phyloP scores from a whole-genome alignment of 306 rosid species.

The Ceratonia siliqua region DNA sequence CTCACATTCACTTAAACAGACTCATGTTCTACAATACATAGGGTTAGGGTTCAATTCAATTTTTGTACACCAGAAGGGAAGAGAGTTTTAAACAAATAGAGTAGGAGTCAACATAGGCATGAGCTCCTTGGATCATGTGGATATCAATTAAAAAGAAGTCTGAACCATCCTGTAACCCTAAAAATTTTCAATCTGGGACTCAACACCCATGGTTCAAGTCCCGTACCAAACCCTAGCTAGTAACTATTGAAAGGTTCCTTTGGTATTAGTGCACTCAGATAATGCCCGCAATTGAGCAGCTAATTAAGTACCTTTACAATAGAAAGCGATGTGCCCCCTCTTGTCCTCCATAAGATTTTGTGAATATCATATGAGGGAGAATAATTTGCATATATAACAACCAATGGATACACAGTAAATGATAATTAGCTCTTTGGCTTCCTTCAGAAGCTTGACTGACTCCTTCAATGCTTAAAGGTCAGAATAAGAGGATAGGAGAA shows the following conservation, averaged over 20 bases:
- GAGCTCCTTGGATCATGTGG: slow-evolving; percentile 13
- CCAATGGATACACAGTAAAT: slow-evolving; percentile 8
- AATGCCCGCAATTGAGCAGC: slow-evolving; percentile 38
- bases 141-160: neutral
- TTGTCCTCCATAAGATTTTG: slow-evolving; percentile 31
- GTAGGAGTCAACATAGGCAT: slow-evolving; percentile 35
- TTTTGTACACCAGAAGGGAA: neutral
- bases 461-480: slow-evolving; percentile 51
- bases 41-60: neutral
- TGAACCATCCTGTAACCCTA: slow-evolving; percentile 28
- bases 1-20: too few relatives aligned
- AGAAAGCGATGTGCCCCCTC: slow-evolving; percentile 41
- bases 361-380: slow-evolving; percentile 19
- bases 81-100: neutral
- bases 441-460: slow-evolving; percentile 38
- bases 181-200: slow-evolving; percentile 11
- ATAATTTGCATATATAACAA: slow-evolving; percentile 1
- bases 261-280: neutral
- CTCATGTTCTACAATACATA: too few relatives aligned
- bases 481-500: slow-evolving; percentile 21
- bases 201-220: slow-evolving; percentile 12
- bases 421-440: slow-evolving; percentile 24
- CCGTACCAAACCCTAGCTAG: slow-evolving; percentile 24
- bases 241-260: slow-evolving; percentile 35
- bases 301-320: slow-evolving; percentile 16